Percentiles rank a stretch among this genome's conserved stretches.
Evolutionary conservation across 805 yeast species (phyloP).

Genomic region (Candida verbasci): DNA sequence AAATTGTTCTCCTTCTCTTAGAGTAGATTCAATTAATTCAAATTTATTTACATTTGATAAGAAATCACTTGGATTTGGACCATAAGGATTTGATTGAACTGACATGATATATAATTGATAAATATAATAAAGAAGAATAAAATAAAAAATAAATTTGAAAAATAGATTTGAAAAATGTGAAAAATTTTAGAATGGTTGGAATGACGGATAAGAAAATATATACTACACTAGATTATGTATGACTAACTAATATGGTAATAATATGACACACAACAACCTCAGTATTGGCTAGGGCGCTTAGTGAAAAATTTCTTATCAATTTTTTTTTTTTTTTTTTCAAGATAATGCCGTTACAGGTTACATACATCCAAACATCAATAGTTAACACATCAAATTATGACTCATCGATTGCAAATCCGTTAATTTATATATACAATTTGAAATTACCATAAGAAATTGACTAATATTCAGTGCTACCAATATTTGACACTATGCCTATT

Average conservation of each 20-base stretch:
- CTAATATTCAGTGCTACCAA: background rate
- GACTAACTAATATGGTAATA: slow-evolving; percentile 1
- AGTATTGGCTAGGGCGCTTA: slow-evolving; percentile 5
- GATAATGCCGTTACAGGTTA: slow-evolving; percentile 3
- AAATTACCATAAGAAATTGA: background rate
- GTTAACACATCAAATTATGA: slow-evolving; percentile 1
- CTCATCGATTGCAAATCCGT: slow-evolving; percentile 1
- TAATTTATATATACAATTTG: slow-evolving; percentile 5
- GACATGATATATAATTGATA: slow-evolving; percentile 11
- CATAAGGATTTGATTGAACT: slow-evolving; percentile 44
- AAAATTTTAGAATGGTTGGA: background rate
- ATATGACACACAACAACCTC: too few species aligned
- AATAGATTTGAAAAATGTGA: background rate
- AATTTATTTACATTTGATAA: slow-evolving; percentile 51
- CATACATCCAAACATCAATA: slow-evolving; percentile 5
- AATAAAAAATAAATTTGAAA: background rate
- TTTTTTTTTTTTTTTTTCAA: background rate
- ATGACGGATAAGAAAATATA: background rate
- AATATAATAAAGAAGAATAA: background rate
- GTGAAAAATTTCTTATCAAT: background rate
- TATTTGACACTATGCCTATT: too few species aligned
- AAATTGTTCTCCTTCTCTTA: slow-evolving; percentile 62
- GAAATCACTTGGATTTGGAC: slow-evolving; percentile 55
- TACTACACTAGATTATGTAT: background rate
- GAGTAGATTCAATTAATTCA: slow-evolving; percentile 52